Conservation (phyloP, 257 asterid genomes). For the Plectranthus barbatus region DNA sequence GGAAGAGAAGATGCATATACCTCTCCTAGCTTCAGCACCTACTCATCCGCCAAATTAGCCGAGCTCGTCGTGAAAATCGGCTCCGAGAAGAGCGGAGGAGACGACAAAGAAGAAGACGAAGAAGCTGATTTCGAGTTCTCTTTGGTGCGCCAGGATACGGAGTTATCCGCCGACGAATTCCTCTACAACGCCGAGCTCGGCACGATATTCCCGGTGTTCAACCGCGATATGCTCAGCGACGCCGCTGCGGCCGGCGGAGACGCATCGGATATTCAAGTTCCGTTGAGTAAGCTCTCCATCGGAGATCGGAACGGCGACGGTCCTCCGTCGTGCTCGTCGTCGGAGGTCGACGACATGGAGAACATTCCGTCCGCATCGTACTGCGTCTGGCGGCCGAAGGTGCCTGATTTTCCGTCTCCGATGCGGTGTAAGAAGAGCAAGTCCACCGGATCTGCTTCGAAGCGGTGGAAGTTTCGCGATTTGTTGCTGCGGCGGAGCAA, state of each 20-base stretch:
- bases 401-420: conserved; percentile 32
- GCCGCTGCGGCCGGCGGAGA: neutral
- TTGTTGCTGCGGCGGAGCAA: conserved; percentile 74
- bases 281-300: conserved; percentile 17
- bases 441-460: too few species aligned
- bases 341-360: conserved; percentile 64
- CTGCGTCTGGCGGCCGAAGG: conserved; percentile 74
- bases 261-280: conserved; percentile 12
- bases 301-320: conserved; percentile 17
- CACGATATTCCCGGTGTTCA: conserved; percentile 33
- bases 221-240: conserved; percentile 18
- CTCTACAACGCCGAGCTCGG: conserved; percentile 16
- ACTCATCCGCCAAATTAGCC: conserved; percentile 25
- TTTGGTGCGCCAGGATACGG: conserved; percentile 22
- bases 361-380: conserved; percentile 47
- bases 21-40: conserved; percentile 41
- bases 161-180: conserved; percentile 12
- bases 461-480: conserved; percentile 68
- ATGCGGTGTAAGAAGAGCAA: too few species aligned
- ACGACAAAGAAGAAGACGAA: conserved; percentile 7
- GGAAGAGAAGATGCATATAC: conserved; percentile 10
- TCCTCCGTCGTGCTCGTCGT: conserved; percentile 46
- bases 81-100: conserved; percentile 9
- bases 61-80: conserved; percentile 30
- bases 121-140: conserved; percentile 44